phyloP scores from a whole-genome alignment of 75 land plant species.

The Picea sitchensis region DNA sequence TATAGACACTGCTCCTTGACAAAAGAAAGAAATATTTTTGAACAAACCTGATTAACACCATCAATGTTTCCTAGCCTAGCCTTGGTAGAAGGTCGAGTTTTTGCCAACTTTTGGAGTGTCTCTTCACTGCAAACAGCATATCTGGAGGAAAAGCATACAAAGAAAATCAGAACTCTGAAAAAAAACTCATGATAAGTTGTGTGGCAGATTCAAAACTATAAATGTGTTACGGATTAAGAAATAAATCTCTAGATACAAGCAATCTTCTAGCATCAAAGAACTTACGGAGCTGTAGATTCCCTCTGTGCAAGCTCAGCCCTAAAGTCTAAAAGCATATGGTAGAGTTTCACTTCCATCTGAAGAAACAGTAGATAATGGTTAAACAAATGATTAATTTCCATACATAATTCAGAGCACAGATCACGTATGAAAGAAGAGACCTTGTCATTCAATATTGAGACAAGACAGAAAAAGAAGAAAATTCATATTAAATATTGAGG shows the following conservation, averaged over 20 bases:
- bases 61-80: conserved; percentile 79
- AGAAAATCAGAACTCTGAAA: not conserved
- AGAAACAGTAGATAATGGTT: conserved; percentile 4
- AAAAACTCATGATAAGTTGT: not conserved
- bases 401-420: not conserved
- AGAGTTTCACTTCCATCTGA: conserved; percentile 62
- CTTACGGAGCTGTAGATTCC: conserved; percentile 83
- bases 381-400: not conserved
- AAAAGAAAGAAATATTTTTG: not conserved
- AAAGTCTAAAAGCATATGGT: conserved; percentile 43
- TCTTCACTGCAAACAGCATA: conserved; percentile 85
- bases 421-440: not conserved
- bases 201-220: not conserved
- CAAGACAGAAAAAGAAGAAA: not conserved
- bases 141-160: conserved; percentile 23
- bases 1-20: not conserved
- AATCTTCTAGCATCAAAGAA: conserved; percentile 4
- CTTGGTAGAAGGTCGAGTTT: conserved; percentile 68
- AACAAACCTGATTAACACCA: conserved; percentile 86
- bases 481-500: not conserved
- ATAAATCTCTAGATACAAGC: not conserved
- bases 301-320: conserved; percentile 60
- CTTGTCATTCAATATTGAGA: not conserved
- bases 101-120: conserved; percentile 67
- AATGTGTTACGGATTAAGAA: not conserved